These are phyloP conservation scores for Fusarium goolgardi DNA, from an alignment of 2,329 filamentous ascomycete species.

Conservation along the genomic window DNA sequence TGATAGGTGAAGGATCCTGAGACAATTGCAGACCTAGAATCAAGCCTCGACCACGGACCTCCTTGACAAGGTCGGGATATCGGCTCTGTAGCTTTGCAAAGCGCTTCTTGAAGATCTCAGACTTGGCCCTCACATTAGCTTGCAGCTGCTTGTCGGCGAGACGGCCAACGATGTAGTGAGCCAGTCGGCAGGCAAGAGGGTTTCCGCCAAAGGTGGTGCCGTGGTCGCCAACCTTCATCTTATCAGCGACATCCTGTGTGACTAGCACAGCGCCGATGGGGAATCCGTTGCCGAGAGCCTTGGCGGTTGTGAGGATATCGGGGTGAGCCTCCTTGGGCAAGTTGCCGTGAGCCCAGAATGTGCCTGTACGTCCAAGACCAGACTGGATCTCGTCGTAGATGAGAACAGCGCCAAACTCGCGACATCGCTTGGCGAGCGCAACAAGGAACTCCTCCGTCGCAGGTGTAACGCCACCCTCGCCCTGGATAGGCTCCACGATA, in stretches of 20 bases:
- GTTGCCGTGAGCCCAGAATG: slow-evolving; percentile 86
- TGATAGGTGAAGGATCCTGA: slow-evolving; percentile 76
- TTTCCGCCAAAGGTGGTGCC: slow-evolving; percentile 96
- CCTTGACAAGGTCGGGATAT: slow-evolving; percentile 77
- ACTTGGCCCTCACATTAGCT: slow-evolving; percentile 74
- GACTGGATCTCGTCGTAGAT: slow-evolving; percentile 99
- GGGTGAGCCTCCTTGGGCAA: slow-evolving; percentile 86
- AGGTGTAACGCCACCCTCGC: slow-evolving; percentile 91
- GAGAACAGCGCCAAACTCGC: slow-evolving; percentile 86
- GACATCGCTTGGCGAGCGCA: slow-evolving; percentile 85
- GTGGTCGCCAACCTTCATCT: slow-evolving; percentile 76
- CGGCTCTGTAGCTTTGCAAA: slow-evolving; percentile 61
- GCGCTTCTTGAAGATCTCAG: slow-evolving; percentile 59
- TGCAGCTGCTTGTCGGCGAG: slow-evolving; percentile 79
- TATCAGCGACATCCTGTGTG: slow-evolving; percentile 55
- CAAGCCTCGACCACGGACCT: slow-evolving; percentile 84
- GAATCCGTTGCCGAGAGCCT: slow-evolving; percentile 96
- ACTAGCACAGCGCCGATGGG: slow-evolving; percentile 81
- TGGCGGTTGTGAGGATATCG: slow-evolving; percentile 92
- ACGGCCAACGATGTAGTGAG: slow-evolving; percentile 84
- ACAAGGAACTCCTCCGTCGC: slow-evolving; percentile 85
- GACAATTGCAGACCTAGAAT: slow-evolving; percentile 88
- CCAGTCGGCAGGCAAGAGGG: slow-evolving; percentile 84
- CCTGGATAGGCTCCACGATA: slow-evolving; percentile 96
- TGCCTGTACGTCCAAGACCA: slow-evolving; percentile 86